phyloP scores from a whole-genome alignment of 768 basidiomycete genomes.

The Tephrocybe rancida region DNA sequence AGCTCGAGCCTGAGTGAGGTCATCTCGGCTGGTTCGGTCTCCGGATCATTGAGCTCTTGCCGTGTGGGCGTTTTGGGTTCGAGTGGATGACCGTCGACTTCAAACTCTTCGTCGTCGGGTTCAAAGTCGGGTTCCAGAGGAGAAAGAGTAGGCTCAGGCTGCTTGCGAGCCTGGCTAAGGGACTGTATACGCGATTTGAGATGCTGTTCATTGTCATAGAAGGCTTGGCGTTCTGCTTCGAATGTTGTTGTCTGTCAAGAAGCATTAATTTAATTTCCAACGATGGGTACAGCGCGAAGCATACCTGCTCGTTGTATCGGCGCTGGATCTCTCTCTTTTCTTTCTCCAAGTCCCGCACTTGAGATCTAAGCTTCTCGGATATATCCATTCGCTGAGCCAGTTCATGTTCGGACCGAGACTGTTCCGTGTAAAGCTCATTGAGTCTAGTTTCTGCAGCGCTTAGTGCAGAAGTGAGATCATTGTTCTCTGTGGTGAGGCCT shows the following conservation, averaged over 20 bases:
- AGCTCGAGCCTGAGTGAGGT: conserved; percentile 81
- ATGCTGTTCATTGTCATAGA: conserved; percentile 93
- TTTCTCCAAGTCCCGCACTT: conserved; percentile 85
- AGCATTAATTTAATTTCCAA: conserved; percentile 12
- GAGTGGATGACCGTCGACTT: conserved; percentile 15
- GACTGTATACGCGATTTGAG: conserved; percentile 89
- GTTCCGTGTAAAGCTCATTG: conserved; percentile 80
- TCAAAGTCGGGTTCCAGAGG: conserved; percentile 44
- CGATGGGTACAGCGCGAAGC: conserved; percentile 2
- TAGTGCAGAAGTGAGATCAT: conserved; percentile 63
- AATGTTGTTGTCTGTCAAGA: conserved; percentile 73
- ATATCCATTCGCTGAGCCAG: conserved; percentile 82
- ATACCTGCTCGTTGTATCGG: conserved; percentile 87
- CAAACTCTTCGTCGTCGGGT: conserved; percentile 39
- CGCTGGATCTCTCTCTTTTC: conserved; percentile 84
- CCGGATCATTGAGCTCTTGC: conserved; percentile 63
- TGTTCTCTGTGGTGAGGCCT: conserved; percentile 64
- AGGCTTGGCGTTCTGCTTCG: conserved; percentile 89
- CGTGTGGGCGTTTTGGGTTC: conserved; percentile 25
- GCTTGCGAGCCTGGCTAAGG: conserved; percentile 67
- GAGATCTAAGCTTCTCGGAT: conserved; percentile 76
- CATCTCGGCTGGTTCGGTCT: conserved; percentile 86
- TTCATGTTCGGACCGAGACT: conserved; percentile 80
- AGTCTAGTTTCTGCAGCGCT: conserved; percentile 72
- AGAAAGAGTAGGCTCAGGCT: conserved; percentile 40